These are phyloP conservation scores for Penicillium sp. DNA, from an alignment of 2,329 filamentous ascomycete species.

Conservation along the genomic window DNA sequence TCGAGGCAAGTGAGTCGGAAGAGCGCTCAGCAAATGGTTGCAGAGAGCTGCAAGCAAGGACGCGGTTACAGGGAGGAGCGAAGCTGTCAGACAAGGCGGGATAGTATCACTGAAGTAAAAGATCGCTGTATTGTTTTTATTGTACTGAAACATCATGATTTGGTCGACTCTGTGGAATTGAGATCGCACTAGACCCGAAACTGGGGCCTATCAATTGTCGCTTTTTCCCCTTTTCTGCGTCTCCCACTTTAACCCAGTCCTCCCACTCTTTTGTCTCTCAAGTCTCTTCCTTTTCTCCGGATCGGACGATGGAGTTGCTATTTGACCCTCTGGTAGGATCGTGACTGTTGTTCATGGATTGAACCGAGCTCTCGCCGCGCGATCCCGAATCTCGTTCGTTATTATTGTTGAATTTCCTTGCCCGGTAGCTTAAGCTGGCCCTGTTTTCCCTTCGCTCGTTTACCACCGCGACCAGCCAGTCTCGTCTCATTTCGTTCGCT, in stretches of 20 bases:
- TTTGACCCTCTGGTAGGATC: constrained; percentile 36
- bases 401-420: constrained; percentile 18
- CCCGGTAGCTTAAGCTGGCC: constrained; percentile 17
- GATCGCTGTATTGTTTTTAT: constrained; percentile 9
- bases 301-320: constrained; percentile 26
- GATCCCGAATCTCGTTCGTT: constrained; percentile 22
- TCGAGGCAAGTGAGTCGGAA: background rate
- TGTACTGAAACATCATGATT: constrained; percentile 16
- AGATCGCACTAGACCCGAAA: constrained; percentile 19
- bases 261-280: constrained; percentile 20
- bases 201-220: background rate
- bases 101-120: constrained; percentile 5
- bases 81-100: constrained; percentile 11
- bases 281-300: constrained; percentile 15
- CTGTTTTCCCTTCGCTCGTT: constrained; percentile 23
- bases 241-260: constrained; percentile 23
- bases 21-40: constrained; percentile 10
- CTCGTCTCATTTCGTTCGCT: constrained; percentile 16
- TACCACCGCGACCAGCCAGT: constrained; percentile 18
- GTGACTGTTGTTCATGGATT: constrained; percentile 30
- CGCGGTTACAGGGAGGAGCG: background rate
- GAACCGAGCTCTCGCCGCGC: constrained; percentile 13
- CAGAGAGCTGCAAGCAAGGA: constrained; percentile 13
- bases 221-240: constrained; percentile 20
- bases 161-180: constrained; percentile 11